Conservation (phyloP, 148 eudicot genomes). For the Rhododendron molle region DNA sequence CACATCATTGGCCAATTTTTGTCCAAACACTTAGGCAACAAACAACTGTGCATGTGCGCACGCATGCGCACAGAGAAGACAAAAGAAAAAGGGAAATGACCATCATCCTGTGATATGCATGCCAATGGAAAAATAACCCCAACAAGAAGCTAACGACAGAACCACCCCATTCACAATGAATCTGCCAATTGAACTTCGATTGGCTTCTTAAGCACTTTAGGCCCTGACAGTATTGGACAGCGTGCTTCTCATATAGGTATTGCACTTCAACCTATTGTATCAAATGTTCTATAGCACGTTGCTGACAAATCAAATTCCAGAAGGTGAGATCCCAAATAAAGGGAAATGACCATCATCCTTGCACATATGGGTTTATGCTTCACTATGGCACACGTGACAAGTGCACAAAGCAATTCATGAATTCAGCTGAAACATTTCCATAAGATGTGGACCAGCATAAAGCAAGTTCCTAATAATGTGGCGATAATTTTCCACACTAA, state of each 20-base stretch:
- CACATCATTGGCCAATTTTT: not conserved
- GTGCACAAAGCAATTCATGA: not conserved
- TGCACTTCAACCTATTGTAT: not conserved
- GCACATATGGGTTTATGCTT: not conserved
- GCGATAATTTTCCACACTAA: not conserved
- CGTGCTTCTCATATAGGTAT: not conserved
- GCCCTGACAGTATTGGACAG: not conserved
- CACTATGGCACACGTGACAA: not conserved
- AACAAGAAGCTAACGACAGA: not conserved
- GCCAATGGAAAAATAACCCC: not conserved
- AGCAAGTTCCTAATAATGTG: not conserved
- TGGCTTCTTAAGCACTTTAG: not conserved
- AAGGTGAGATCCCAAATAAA: not conserved
- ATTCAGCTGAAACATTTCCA: not conserved
- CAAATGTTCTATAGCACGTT: not conserved
- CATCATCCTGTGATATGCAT: not conserved
- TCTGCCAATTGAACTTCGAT: not conserved
- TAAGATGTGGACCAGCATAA: not conserved
- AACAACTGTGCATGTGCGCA: not conserved
- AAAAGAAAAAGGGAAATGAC: not conserved
- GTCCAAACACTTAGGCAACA: not conserved
- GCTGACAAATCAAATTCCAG: not conserved
- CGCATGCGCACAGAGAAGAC: not conserved
- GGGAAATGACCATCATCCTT: not conserved
- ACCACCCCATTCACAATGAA: not conserved